Evolutionary conservation across 208 protist genomes (phyloP).

Genomic region (Leishmania tropica): DNA sequence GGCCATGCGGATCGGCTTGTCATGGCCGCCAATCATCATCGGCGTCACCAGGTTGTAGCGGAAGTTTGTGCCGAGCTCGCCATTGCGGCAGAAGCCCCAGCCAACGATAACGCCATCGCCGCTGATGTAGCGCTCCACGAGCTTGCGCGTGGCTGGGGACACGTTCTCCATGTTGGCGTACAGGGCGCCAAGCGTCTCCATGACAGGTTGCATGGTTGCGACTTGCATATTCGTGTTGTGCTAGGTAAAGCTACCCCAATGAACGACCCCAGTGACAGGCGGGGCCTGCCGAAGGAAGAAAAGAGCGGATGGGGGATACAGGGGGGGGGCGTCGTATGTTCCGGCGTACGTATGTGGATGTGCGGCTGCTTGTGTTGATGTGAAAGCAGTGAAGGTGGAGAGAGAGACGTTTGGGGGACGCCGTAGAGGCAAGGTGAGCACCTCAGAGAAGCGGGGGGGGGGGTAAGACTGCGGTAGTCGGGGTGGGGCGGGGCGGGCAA

Average conservation of each 20-base stretch:
- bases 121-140: constrained; percentile 60
- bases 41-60: constrained; percentile 75
- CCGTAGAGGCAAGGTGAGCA: background rate
- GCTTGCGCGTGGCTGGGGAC: constrained; percentile 15
- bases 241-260: background rate
- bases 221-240: background rate
- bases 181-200: constrained; percentile 27
- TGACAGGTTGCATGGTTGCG: constrained; percentile 6
- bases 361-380: background rate
- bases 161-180: constrained; percentile 39
- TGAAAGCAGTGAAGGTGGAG: background rate
- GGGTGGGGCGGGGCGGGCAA: background rate
- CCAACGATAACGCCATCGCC: constrained; percentile 77
- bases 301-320: background rate
- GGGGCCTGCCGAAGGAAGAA: background rate
- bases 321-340: background rate
- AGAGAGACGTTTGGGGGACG: background rate
- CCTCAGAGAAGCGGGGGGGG: background rate
- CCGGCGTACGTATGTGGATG: background rate
- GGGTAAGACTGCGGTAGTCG: background rate
- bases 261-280: background rate
- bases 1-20: constrained; percentile 75
- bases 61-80: constrained; percentile 67
- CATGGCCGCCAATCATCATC: constrained; percentile 69
- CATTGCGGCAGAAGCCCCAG: constrained; percentile 72